Percentiles rank a stretch among this genome's conserved stretches.
These are phyloP conservation scores for Typha latifolia DNA, from an alignment of 176 grass and related monocot genomes.

Conservation along the genomic window DNA sequence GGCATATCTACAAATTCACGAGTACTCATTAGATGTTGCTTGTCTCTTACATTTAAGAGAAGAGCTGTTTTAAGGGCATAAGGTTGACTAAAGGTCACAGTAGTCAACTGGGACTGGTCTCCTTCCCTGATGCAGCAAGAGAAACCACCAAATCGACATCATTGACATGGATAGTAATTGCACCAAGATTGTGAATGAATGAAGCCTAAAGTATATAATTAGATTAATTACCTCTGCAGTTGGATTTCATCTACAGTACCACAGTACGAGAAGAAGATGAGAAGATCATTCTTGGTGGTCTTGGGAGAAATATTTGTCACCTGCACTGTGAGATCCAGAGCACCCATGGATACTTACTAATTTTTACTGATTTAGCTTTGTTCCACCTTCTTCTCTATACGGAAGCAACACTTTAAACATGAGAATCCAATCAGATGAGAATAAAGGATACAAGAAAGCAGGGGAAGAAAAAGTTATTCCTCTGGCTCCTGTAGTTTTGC, in stretches of 20 bases:
- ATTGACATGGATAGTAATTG: background rate
- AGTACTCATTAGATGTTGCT: background rate
- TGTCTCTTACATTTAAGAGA: slow-evolving; percentile 26
- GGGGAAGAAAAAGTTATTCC: too few species aligned
- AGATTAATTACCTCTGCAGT: slow-evolving; percentile 20
- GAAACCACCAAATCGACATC: background rate
- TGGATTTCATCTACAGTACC: slow-evolving; percentile 22
- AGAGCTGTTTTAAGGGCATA: slow-evolving; percentile 26
- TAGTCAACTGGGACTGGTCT: slow-evolving; percentile 12
- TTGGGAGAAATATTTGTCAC: slow-evolving; percentile 27
- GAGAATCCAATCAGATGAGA: too few species aligned
- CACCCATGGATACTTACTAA: background rate
- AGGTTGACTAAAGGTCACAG: slow-evolving; percentile 30
- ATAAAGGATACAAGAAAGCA: too few species aligned
- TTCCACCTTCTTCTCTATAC: too few species aligned
- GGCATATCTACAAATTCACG: too few species aligned
- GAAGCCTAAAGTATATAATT: background rate
- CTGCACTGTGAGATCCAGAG: slow-evolving; percentile 21
- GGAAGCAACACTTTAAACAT: too few species aligned
- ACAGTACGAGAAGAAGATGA: slow-evolving; percentile 27
- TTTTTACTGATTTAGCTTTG: too few species aligned
- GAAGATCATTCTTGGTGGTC: slow-evolving; percentile 27
- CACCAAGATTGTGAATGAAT: background rate
- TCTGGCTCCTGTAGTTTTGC: too few species aligned
- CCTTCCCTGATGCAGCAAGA: slow-evolving; percentile 3